Conservation (phyloP, 176 grass and related monocot species). For the barley (Hordeum vulgare) region MorexV3_pseudomolecules_assembly NC_058522.1:522667377-522667876, state of each 20-base stretch:
- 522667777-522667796: not conserved
- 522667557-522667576: not conserved
- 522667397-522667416: slow-evolving; percentile 19
- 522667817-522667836: not conserved
- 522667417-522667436: slow-evolving; percentile 19
- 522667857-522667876: too few relatives aligned
- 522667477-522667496: not conserved
- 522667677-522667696: not conserved
- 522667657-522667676: not conserved
- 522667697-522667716: not conserved
- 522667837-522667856: not conserved
- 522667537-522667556: not conserved
- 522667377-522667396: not conserved
- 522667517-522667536: not conserved
- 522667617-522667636: not conserved
- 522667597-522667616: not conserved
- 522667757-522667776: not conserved
- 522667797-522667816: not conserved
- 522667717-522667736: not conserved
- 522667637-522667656: not conserved
- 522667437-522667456: not conserved
- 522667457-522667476: slow-evolving; percentile 8
- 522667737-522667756: not conserved
- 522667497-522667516: slow-evolving; percentile 27
- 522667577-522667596: not conserved